A percentile compares a stretch with the other conserved stretches of the same genome.
These are phyloP conservation scores for Chlorella sp. DNA, from an alignment of 139 green algal species.

Conservation along the genomic window DNA sequence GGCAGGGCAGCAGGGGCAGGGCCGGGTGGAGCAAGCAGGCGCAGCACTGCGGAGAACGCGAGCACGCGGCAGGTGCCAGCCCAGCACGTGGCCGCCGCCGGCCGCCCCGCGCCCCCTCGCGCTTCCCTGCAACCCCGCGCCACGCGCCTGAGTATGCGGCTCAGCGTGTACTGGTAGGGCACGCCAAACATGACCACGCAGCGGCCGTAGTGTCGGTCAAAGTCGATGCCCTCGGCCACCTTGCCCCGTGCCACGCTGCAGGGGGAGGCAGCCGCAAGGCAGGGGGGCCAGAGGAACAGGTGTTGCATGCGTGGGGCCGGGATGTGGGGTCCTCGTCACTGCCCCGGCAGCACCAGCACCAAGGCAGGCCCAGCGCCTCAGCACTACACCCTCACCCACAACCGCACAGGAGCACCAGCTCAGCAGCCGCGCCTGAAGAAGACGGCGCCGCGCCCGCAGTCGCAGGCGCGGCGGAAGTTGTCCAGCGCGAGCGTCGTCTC, in stretches of 20 bases:
- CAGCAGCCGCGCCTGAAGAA: slow-evolving; percentile 78
- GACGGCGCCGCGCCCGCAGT: slow-evolving; percentile 93
- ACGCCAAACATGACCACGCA: slow-evolving; percentile 98
- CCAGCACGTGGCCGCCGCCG: neutral
- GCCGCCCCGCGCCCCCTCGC: neutral
- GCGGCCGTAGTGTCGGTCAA: slow-evolving; percentile 92
- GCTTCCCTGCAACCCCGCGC: neutral
- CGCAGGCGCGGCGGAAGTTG: slow-evolving; percentile 96
- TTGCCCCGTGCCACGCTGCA: slow-evolving; percentile 57
- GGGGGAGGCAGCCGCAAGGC: neutral
- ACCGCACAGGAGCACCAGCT: neutral
- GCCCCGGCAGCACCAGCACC: neutral
- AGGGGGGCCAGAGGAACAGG: neutral
- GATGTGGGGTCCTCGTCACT: too few species aligned
- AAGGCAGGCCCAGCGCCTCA: neutral
- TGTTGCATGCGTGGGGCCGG: neutral
- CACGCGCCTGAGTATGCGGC: slow-evolving; percentile 76
- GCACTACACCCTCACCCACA: neutral
- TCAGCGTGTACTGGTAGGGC: slow-evolving; percentile 95
- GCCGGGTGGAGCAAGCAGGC: neutral
- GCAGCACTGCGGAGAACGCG: neutral
- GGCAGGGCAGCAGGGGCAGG: neutral
- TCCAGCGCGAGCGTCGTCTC: slow-evolving; percentile 98
- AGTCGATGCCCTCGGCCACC: slow-evolving; percentile 99
- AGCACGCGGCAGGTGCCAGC: neutral